phyloP scores from a whole-genome alignment of 345 rosid species.

The Boechera stricta region DNA sequence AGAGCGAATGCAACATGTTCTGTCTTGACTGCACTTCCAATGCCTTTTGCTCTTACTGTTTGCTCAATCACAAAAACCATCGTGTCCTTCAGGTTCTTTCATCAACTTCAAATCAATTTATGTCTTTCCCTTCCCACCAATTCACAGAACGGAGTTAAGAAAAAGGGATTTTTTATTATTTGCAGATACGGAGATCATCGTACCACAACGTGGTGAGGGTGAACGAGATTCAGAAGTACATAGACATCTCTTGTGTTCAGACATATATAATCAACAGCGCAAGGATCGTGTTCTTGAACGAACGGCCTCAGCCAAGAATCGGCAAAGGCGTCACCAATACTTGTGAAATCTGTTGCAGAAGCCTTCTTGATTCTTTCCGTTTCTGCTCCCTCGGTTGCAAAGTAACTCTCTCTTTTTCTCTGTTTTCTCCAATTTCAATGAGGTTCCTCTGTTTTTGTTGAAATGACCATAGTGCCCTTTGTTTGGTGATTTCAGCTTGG shows the following conservation, averaged over 20 bases:
- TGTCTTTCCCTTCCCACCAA: background rate
- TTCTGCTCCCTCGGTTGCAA: slow-evolving; percentile 97
- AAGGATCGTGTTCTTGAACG: slow-evolving; percentile 86
- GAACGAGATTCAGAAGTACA: slow-evolving; percentile 81
- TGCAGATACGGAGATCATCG: slow-evolving; percentile 89
- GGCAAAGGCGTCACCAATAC: slow-evolving; percentile 95
- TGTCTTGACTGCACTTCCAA: slow-evolving; percentile 73
- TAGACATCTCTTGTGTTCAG: slow-evolving; percentile 84
- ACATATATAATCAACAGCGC: slow-evolving; percentile 94
- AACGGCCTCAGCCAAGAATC: slow-evolving; percentile 89
- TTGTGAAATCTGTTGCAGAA: slow-evolving; percentile 82
- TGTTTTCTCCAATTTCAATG: background rate
- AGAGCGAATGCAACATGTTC: slow-evolving; percentile 88
- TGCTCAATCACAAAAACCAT: slow-evolving; percentile 66
- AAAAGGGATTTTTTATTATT: background rate
- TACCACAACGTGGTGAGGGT: slow-evolving; percentile 96
- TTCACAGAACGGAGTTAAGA: background rate
- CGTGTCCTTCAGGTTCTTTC: slow-evolving; percentile 70
- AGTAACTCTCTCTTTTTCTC: slow-evolving; percentile 25
- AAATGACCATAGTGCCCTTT: slow-evolving; percentile 19
- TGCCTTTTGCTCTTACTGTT: slow-evolving; percentile 80
- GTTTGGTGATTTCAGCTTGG: slow-evolving; percentile 57
- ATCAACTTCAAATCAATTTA: background rate
- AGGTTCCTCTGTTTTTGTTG: background rate
- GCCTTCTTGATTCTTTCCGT: slow-evolving; percentile 92